Evolutionary conservation across 169 alveolate species (phyloP), one percentile per base, ranked within the genome.

Genomic region (Plasmodium falciparum): DNA sequence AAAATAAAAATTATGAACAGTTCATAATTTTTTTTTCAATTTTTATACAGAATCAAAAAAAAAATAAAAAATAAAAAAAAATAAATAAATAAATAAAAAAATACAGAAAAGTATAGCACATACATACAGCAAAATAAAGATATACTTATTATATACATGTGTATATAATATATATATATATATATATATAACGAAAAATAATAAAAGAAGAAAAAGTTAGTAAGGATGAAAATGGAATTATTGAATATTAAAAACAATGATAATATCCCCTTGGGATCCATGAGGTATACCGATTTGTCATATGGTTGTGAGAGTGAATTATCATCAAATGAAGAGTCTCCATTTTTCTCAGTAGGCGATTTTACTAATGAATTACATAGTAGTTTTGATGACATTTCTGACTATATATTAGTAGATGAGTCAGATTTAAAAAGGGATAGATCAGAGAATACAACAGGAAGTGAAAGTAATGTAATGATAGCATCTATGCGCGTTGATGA

Each of bases 331-430:
- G 80, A 67, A 47, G 90, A 80, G 15, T 80, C 90, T 4, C 72
- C 78, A 20, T 80, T 80, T 43, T 80, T 80, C n/a, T 66, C 90
- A 43, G 83, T 33, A 29, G 90, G 90, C 17, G 90, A 80, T 12
- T 67, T 80, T 24, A 61, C 90, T 0, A 80, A 69, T 6, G 90
- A 80, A 67, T 54, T 80, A 20, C 83, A 80, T 61, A 80, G 90
- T 9, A 80, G 90, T 39, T 80, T 80, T 67, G 90, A 80, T 47
- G 90, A 80, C 7, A 80, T 80, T 39, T 80, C 90, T 1, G 90
- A 80, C 49, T 80, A 80, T 59, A 80, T 80, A 12, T 39, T 80
- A 47, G 90, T 80, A 3, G 90, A 80, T 54, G 90, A 80, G 22
- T 50, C 90, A 2, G 90, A 80, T 22, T 67, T 69, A 12, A 80